A percentile compares a stretch with the other conserved stretches of the same genome.
phyloP scores from a whole-genome alignment of 2,329 filamentous ascomycete genomes.

The Malbranchea zuffiana region DNA sequence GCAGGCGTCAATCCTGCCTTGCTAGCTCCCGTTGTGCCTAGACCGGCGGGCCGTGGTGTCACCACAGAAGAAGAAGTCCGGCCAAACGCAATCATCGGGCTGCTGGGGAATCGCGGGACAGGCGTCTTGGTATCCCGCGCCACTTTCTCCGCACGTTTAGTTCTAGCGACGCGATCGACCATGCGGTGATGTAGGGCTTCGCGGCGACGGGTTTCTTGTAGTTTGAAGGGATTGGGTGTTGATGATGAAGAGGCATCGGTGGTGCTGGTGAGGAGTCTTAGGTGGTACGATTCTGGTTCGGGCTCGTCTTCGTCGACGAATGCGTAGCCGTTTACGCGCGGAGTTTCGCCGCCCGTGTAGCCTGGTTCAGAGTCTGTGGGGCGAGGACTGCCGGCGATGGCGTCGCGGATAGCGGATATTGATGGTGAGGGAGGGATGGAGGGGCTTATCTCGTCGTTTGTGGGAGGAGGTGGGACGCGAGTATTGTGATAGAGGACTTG shows the following conservation, averaged over 20 bases:
- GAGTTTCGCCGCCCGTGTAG: conserved; percentile 62
- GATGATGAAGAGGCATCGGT: conserved; percentile 34
- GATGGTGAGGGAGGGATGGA: conserved; percentile 61
- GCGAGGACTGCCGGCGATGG: conserved; percentile 62
- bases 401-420: conserved; percentile 70
- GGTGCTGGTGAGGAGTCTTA: conserved; percentile 19
- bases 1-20: conserved; percentile 35
- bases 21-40: conserved; percentile 15
- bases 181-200: conserved; percentile 77
- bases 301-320: conserved; percentile 72
- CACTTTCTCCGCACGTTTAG: conserved; percentile 52
- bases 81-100: conserved; percentile 28
- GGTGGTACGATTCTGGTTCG: conserved; percentile 26
- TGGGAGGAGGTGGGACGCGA: conserved; percentile 49
- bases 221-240: conserved; percentile 66
- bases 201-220: conserved; percentile 61
- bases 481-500: conserved; percentile 75
- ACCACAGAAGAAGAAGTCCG: too few relatives aligned
- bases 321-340: conserved; percentile 81
- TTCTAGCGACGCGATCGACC: conserved; percentile 69
- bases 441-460: conserved; percentile 19
- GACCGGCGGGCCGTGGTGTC: too few relatives aligned
- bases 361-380: conserved; percentile 50
- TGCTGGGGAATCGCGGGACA: conserved; percentile 32
- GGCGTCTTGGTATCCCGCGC: conserved; percentile 49